Conservation (phyloP, 2,329 filamentous ascomycete species). For the Ophiocordyceps polyrhachis-furcata region DNA sequence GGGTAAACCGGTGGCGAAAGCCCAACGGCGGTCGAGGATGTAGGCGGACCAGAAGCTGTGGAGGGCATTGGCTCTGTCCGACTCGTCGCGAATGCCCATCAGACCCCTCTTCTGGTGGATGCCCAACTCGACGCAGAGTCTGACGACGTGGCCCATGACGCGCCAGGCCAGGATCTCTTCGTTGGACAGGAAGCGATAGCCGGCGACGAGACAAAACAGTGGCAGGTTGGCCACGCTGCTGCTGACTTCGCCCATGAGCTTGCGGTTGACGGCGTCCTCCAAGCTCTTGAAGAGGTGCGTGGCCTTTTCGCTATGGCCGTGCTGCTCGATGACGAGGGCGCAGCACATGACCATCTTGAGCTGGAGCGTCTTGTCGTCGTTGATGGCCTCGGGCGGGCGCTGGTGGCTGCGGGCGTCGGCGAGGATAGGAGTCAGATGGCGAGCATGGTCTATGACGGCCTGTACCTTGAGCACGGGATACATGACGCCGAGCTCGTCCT, state of each 20-base stretch:
- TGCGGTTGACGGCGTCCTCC: constrained; percentile 49
- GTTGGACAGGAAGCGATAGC: constrained; percentile 69
- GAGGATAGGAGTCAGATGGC: constrained; percentile 52
- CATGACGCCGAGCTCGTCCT: constrained; percentile 85
- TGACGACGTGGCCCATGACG: constrained; percentile 63
- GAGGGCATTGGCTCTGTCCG: constrained; percentile 47
- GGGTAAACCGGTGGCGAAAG: constrained; percentile 73
- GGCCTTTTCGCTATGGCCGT: constrained; percentile 60
- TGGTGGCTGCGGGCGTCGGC: constrained; percentile 27
- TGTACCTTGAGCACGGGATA: constrained; percentile 71
- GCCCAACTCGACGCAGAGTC: constrained; percentile 64
- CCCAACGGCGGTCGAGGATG: constrained; percentile 71
- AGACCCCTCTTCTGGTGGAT: constrained; percentile 66
- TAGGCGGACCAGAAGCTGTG: constrained; percentile 77
- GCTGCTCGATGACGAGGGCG: constrained; percentile 58
- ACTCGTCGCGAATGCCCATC: constrained; percentile 46
- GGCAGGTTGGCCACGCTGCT: constrained; percentile 29
- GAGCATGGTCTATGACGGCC: constrained; percentile 49
- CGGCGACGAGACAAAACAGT: constrained; percentile 31
- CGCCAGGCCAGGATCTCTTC: constrained; percentile 79
- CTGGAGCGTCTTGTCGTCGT: constrained; percentile 40
- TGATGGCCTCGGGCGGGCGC: constrained; percentile 18
- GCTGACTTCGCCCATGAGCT: constrained; percentile 34
- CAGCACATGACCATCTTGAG: constrained; percentile 74
- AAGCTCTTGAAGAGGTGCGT: constrained; percentile 59